Evolutionary conservation across 139 green algal genomes (phyloP).

Genomic region (Klebsormidium nitens): DNA sequence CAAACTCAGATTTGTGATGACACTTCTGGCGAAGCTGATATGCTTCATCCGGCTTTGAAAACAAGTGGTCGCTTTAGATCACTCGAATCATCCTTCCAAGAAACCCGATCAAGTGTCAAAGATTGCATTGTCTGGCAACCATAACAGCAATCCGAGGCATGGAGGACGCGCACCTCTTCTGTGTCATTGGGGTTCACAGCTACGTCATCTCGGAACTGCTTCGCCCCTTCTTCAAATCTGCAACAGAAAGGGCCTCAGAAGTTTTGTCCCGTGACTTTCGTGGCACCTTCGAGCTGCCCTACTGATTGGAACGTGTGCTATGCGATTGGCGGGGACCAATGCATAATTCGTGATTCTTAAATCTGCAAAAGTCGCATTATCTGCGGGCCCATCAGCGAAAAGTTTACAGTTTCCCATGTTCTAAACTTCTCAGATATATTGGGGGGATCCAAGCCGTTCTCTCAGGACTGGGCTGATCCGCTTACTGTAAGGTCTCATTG

Average conservation of each 20-base stretch:
- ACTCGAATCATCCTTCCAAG: too few relatives aligned
- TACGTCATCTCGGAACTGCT: constrained; percentile 66
- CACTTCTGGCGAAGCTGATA: too few relatives aligned
- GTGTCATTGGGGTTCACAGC: constrained; percentile 90
- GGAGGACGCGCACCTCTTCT: constrained; percentile 27
- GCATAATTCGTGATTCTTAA: background rate
- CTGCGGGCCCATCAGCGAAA: background rate
- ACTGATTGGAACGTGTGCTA: background rate
- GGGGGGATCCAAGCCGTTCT: background rate
- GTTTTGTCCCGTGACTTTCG: background rate
- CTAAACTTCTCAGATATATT: too few relatives aligned
- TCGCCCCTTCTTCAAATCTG: constrained; percentile 45
- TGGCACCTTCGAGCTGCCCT: background rate
- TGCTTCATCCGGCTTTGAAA: too few relatives aligned
- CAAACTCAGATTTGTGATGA: too few relatives aligned
- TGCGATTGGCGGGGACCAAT: background rate
- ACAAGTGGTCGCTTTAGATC: too few relatives aligned
- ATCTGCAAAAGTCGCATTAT: constrained; percentile 4
- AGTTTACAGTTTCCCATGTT: too few relatives aligned
- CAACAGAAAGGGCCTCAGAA: background rate
- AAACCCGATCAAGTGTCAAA: too few relatives aligned
- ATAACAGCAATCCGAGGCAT: background rate
- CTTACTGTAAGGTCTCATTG: background rate
- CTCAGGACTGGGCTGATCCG: background rate
- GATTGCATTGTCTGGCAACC: background rate